Conservation (phyloP, 2,329 filamentous ascomycete genomes). For the Aureobasidium vineae region DNA sequence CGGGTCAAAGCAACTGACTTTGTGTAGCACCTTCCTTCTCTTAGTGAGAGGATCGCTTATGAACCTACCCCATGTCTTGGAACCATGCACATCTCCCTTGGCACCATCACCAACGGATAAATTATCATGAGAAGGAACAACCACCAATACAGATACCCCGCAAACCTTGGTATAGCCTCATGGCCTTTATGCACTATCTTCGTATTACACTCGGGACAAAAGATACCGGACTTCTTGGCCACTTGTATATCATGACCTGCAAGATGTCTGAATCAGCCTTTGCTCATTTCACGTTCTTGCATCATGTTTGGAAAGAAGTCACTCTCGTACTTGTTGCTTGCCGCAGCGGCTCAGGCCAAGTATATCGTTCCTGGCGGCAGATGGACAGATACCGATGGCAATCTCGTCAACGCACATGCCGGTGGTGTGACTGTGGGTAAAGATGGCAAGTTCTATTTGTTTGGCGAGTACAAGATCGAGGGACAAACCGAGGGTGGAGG, state of each 20-base stretch:
- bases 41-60: too few relatives aligned
- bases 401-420: conserved; percentile 62
- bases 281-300: too few relatives aligned
- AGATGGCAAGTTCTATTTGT: conserved; percentile 37
- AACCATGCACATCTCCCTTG: conserved; percentile 1
- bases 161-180: conserved; percentile 16
- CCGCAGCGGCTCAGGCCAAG: conserved; percentile 42
- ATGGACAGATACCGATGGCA: conserved; percentile 60
- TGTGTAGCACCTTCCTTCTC: not conserved
- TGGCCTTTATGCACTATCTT: not conserved
- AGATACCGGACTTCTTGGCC: not conserved
- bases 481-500: conserved; percentile 60
- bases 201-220: not conserved
- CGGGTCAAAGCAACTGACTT: not conserved
- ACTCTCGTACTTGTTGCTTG: not conserved
- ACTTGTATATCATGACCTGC: not conserved
- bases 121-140: not conserved
- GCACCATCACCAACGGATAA: conserved; percentile 14
- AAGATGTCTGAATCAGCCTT: not conserved
- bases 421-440: conserved; percentile 55
- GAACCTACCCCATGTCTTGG: not conserved
- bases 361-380: conserved; percentile 62
- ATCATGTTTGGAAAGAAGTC: not conserved
- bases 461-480: conserved; percentile 61
- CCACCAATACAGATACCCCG: not conserved